phyloP scores from a whole-genome alignment of 768 basidiomycete genomes.

The Suillus placidus region DNA sequence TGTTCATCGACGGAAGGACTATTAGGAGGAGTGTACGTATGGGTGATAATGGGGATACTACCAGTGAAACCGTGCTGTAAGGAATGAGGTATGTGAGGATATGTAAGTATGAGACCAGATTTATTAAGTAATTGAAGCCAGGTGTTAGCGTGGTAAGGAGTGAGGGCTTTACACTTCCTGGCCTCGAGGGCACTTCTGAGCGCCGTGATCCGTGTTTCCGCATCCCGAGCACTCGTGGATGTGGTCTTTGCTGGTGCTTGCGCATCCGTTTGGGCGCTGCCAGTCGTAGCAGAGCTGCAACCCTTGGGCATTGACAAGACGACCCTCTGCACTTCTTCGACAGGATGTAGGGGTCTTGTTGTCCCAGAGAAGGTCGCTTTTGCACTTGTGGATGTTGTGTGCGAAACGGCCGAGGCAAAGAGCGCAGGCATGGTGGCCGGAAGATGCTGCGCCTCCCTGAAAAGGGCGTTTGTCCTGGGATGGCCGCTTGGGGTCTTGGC shows the following conservation, averaged over 20 bases:
- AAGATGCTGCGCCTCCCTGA: background rate
- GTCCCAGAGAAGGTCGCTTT: background rate
- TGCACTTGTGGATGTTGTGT: conserved; percentile 18
- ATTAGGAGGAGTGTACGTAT: background rate
- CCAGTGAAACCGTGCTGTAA: background rate
- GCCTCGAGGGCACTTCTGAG: conserved; percentile 11
- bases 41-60: background rate
- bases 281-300: background rate
- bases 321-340: background rate
- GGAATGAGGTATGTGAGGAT: background rate
- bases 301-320: background rate
- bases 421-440: background rate
- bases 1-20: background rate
- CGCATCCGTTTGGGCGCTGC: background rate
- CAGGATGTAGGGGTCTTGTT: background rate
- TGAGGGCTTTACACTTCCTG: background rate
- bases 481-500: background rate
- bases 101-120: background rate
- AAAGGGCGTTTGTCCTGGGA: background rate
- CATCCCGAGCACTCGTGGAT: conserved; percentile 47
- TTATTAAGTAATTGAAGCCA: background rate
- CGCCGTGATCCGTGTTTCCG: conserved; percentile 19
- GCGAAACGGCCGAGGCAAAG: background rate
- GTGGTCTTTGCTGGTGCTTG: background rate
- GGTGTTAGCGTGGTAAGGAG: background rate